These are phyloP conservation scores for Inonotus hispidus DNA, from an alignment of 1,284 basidiomycete species.

Conservation along the genomic window DNA sequence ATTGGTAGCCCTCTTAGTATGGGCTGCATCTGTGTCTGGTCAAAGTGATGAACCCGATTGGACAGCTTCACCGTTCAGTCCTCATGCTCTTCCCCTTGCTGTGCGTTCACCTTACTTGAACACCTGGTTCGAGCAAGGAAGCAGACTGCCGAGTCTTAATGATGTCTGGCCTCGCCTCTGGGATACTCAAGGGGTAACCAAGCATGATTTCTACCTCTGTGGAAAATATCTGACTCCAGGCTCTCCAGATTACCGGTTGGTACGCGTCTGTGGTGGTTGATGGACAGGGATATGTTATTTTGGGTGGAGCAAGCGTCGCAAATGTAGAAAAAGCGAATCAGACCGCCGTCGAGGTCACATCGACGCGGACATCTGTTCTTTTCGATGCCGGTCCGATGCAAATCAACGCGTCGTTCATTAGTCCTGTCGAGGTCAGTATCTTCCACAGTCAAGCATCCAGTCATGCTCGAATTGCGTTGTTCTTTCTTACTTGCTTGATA, in stretches of 20 bases:
- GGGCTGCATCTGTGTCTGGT: neutral
- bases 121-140: slow-evolving; percentile 16
- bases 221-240: neutral
- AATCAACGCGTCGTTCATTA: slow-evolving; percentile 35
- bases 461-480: too few relatives aligned
- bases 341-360: slow-evolving; percentile 25
- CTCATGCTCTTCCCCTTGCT: slow-evolving; percentile 14
- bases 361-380: slow-evolving; percentile 32
- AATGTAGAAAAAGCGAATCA: slow-evolving; percentile 10
- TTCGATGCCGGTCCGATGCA: slow-evolving; percentile 34
- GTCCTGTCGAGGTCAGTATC: slow-evolving; percentile 34
- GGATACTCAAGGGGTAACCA: neutral
- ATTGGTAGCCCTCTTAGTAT: neutral
- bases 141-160: neutral
- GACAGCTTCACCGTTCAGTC: slow-evolving; percentile 15
- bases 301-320: slow-evolving; percentile 13
- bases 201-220: neutral
- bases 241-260: slow-evolving; percentile 30
- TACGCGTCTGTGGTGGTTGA: slow-evolving; percentile 36
- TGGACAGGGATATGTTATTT: slow-evolving; percentile 23
- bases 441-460: neutral
- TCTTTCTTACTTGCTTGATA: neutral
- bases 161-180: neutral
- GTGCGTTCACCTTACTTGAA: slow-evolving; percentile 16
- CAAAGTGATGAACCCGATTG: neutral